Base-by-base conservation (phyloP, 1,284 basidiomycete genomes). In the Tilletia caries region DNA sequence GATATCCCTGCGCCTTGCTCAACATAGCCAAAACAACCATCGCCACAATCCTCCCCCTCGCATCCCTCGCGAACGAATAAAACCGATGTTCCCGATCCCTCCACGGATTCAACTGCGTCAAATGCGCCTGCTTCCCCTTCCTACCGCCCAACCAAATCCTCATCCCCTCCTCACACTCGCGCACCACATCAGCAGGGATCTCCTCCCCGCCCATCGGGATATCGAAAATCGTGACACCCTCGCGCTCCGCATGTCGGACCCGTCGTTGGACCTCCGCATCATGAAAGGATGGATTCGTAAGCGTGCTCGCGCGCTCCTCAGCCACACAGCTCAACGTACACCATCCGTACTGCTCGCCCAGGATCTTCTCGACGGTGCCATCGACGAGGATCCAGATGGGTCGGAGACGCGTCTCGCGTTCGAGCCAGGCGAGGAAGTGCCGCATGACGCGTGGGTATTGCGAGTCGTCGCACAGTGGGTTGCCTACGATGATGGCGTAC, bases 11-110 rank as follows among this genome's bases (percentile, higher is more conserved):
- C 68, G 83, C 78, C 3, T 86, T 84, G 3, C 87, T 83, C 18
- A 89, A 84, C 79, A 88, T 86, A 10, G 87, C 86, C 3, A 89
- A 80, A 29, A 88, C 87, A 67, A 88, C 86, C 69, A 88, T 79
- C 1, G 85, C 85, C 69, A 75, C 73, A 50, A 87, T 85, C 79
- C 84, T 83, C 33, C 82, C 83, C 8, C 85, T 77, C 71, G 82
- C 82, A 71, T 87, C 85, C 29, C 84, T 81, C 1, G 86, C 87
- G 72, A 87, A 85, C 79, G 86, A 88, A 84, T 88, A 89, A 74
- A 83, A 83, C 44, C 88, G 80, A 75, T 89, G 88, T 71, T 83
- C 77, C 72, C 84, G 81, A 77, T 89, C 88, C 67, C 84, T 84
- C 84, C 87, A 88, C 23, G 87, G 88, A 43, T 85, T 80, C 37